Percentiles rank a stretch among this genome's conserved stretches.
These are phyloP conservation scores for Tulasnella sp. DNA, from an alignment of 768 basidiomycete genomes.

Conservation along the genomic window DNA sequence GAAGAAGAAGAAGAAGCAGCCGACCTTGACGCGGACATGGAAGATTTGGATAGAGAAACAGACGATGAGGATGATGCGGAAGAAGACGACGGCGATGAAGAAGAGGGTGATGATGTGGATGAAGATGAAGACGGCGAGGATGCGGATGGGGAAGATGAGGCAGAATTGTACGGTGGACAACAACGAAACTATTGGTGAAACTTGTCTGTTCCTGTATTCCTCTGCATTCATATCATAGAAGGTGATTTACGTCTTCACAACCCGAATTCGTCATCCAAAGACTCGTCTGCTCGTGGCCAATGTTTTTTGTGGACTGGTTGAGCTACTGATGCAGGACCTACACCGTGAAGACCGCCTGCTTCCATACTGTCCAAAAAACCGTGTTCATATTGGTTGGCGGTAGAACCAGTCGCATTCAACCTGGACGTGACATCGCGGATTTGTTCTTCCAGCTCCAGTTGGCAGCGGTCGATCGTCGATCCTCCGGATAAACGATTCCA, in stretches of 20 bases:
- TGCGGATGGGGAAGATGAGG: not conserved
- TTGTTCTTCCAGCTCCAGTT: not conserved
- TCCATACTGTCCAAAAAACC: not conserved
- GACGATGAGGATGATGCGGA: slow-evolving; percentile 12
- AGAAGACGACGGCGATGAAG: slow-evolving; percentile 14
- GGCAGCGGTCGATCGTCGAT: slow-evolving; percentile 6
- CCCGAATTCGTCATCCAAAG: too few species aligned
- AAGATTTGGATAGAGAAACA: slow-evolving; percentile 10
- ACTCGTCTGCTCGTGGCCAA: too few species aligned
- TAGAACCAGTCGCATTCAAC: not conserved
- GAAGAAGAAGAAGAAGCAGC: slow-evolving; percentile 15
- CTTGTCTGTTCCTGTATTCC: not conserved
- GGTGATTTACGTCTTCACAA: too few species aligned
- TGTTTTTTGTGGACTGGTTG: not conserved
- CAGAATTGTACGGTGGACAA: not conserved
- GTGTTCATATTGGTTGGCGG: not conserved
- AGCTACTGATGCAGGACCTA: not conserved
- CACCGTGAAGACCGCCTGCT: not conserved
- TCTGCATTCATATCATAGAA: not conserved
- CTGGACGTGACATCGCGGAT: not conserved
- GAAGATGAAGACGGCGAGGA: slow-evolving; percentile 7
- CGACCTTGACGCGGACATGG: slow-evolving; percentile 15
- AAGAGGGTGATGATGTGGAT: slow-evolving; percentile 6
- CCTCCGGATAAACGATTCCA: slow-evolving; percentile 10
- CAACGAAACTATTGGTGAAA: not conserved